Base-by-base conservation (phyloP, 495 filamentous ascomycete species). In the Podospora tetraspora region DNA sequence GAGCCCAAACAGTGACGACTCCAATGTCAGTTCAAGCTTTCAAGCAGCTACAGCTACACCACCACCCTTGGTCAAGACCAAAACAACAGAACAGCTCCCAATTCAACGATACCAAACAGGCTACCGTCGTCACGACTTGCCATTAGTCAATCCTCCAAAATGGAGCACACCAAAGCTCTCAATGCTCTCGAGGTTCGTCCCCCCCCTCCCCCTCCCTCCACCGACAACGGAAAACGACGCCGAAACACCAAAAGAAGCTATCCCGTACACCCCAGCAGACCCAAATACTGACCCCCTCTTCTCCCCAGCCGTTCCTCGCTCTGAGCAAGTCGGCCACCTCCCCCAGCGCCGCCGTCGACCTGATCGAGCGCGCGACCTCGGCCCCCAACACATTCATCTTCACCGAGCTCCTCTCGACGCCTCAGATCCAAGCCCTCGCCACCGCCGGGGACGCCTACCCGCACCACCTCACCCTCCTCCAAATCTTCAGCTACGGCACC, bases 401-500 rank as follows among this genome's bases (percentile, higher is more conserved):
- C 83, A 87, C 91, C 62, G 95, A 98, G 83, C 89, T 99, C 0
- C 88, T 99, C 10, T 85, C 91, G 70, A 88, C 88, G 2, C 90
- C 91, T 1, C 90, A 93, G 70, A 88, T 98, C 71, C 91, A 96
- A 76, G 82, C 87, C 3, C 87, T 99, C 22, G 79, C 84, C 30
- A 75, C 77, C 21, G 21, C 62, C 19, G 82, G 82, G 8, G 66
- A 75, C 37, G 81, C 83, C 57, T 75, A 82, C 25, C 69, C 71
- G 2, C 67, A 73, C 57, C 87, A 91, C 78, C 83, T 94, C 23
- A 87, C 84, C 8, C 85, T 97, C 3, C 89, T 98, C 57, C 85
- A 95, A 80, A 91, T 97, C 67, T 99, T 97, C 81, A 89, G 92
- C 62, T 93, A 94, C 85, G 96, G 95, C 63, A 97, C 92, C 72